Base-by-base conservation (phyloP, 2,329 filamentous ascomycete species). In the Penicillium glabrum region DNA sequence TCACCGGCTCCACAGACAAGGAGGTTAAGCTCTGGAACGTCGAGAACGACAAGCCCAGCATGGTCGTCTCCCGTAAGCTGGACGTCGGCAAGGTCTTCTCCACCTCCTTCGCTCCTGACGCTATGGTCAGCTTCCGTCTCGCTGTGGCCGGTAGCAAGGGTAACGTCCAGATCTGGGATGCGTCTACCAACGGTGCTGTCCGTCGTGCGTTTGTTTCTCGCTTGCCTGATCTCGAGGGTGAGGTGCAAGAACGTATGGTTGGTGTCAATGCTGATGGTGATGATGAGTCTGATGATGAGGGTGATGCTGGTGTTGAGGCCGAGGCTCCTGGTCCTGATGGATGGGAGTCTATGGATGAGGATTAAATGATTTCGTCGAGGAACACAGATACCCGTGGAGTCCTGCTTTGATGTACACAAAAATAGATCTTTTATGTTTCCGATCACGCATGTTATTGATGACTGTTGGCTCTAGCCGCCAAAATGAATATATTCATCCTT, bases 11-110 rank as follows among this genome's bases (percentile, higher is more conserved):
- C 2, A 93, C 90, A 14, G 95, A 99, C 80, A 93, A 91, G 80
- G 90, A 89, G 6, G 92, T 98, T 67, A 99, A 99, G 82, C 82
- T 99, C 56, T 99, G 95, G 95, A 96, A 96, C 76, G 86, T 97
- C 56, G 84, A 89, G 66, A 76, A 88, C 13, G 84, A 85, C 41
- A 92, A 91, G 2, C 95, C 95, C 1, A 90, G 87, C 59, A 90
- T 99, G 85, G 91, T 99, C 1, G 90, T 96, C 5, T 90, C 90
- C 26, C 87, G 95, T 64, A 93, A 98, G 74, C 80, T 98, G 46
- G 95, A 96, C 53, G 90, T 99, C 19, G 95, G 95, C 58, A 96
- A 93, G 77, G 89, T 99, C 37, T 99, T 99, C 76, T 91, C 91
- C 11, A 89, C 93, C 2, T 85, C 84, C 7, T 99, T 98, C 74